Conservation (phyloP, 805 yeast genomes). For the Nakazawaea ernobii region DNA sequence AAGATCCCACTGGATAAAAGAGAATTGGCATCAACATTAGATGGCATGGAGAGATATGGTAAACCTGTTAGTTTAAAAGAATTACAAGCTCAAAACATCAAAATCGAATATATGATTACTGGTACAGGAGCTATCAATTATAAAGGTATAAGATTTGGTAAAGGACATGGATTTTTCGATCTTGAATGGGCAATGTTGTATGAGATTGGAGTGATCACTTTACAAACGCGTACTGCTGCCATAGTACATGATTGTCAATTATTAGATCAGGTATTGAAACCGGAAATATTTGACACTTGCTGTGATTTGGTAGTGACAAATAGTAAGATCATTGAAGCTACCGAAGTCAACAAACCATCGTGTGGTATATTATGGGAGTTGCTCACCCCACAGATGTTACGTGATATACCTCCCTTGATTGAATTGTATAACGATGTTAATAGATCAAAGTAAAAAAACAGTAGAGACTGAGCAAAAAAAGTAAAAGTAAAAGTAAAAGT, state of each 20-base stretch:
- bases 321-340: conserved; percentile 15
- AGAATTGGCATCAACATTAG: conserved; percentile 23
- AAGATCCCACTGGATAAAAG: conserved; percentile 16
- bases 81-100: conserved; percentile 13
- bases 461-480: neutral
- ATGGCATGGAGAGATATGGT: conserved; percentile 24
- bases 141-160: conserved; percentile 25
- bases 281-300: conserved; percentile 25
- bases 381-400: conserved; percentile 20
- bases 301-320: conserved; percentile 25
- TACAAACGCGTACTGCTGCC: conserved; percentile 21
- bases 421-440: too few relatives aligned
- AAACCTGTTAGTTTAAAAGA: conserved; percentile 16
- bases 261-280: conserved; percentile 19
- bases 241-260: conserved; percentile 27
- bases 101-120: conserved; percentile 22
- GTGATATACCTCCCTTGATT: conserved; percentile 23
- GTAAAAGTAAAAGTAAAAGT: too few relatives aligned
- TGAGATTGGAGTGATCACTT: conserved; percentile 18
- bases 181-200: conserved; percentile 27
- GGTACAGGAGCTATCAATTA: conserved; percentile 27
- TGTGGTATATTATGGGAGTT: conserved; percentile 24
- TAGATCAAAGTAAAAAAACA: too few relatives aligned
- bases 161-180: conserved; percentile 27
- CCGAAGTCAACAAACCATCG: conserved; percentile 18